phyloP scores from a whole-genome alignment of 257 asterid genomes.

The Solanum bulbocastanum region DNA sequence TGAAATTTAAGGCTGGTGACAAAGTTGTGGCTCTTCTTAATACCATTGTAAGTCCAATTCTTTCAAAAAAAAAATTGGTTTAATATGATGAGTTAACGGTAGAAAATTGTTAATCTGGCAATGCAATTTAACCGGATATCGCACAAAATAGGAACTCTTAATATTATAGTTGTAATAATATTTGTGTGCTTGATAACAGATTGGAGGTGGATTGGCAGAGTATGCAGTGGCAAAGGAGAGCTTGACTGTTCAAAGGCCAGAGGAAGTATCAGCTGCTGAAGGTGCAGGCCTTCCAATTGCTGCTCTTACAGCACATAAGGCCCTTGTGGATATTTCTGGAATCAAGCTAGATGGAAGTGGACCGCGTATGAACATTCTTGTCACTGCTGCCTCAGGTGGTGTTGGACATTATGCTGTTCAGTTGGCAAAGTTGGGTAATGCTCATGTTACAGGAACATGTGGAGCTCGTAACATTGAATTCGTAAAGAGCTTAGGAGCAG shows the following conservation, averaged over 20 bases:
- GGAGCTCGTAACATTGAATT: slow-evolving; percentile 54
- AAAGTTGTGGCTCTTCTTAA: slow-evolving; percentile 38
- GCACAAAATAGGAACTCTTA: background rate
- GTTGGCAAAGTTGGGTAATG: slow-evolving; percentile 56
- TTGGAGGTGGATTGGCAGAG: slow-evolving; percentile 49
- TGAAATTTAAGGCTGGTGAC: slow-evolving; percentile 46
- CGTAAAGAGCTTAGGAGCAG: slow-evolving; percentile 56
- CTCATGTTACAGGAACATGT: slow-evolving; percentile 58
- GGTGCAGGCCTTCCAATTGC: slow-evolving; percentile 49
- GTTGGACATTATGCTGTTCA: slow-evolving; percentile 67
- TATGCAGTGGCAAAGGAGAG: slow-evolving; percentile 39
- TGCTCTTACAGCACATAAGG: slow-evolving; percentile 47
- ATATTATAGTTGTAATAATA: background rate
- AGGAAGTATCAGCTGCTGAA: slow-evolving; percentile 54
- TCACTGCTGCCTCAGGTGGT: slow-evolving; percentile 66
- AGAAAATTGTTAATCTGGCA: too few species aligned
- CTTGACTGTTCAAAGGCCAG: slow-evolving; percentile 36
- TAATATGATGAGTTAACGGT: too few species aligned
- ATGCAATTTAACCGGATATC: background rate
- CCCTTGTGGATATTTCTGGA: slow-evolving; percentile 44
- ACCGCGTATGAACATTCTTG: slow-evolving; percentile 42
- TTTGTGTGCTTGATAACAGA: background rate
- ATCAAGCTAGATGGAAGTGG: slow-evolving; percentile 40
- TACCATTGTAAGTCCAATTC: slow-evolving; percentile 20
- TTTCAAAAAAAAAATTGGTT: too few species aligned